Conservation (phyloP, 2,329 filamentous ascomycete genomes). For the Onygenales sp. region DNA sequence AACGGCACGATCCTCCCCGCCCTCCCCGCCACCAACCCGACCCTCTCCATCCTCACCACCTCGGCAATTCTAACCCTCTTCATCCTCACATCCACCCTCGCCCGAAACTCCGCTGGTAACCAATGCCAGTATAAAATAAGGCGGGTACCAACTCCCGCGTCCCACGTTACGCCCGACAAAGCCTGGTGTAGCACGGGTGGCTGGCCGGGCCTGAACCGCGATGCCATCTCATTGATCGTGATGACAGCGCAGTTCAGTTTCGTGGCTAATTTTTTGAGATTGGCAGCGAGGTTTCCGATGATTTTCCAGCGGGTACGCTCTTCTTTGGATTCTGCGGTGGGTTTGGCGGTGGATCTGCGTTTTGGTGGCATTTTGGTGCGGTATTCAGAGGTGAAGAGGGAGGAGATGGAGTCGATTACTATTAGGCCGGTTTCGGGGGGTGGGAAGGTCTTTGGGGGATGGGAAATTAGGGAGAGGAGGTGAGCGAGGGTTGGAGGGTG, state of each 20-base stretch:
- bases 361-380: constrained; percentile 41
- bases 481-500: constrained; percentile 50
- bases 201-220: constrained; percentile 62
- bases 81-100: constrained; percentile 20
- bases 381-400: constrained; percentile 66
- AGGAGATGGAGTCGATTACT: constrained; percentile 69
- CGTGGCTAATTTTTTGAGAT: constrained; percentile 62
- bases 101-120: constrained; percentile 34
- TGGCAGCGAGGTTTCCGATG: constrained; percentile 53
- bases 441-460: constrained; percentile 55
- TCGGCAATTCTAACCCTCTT: constrained; percentile 51
- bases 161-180: constrained; percentile 69
- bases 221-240: constrained; percentile 69
- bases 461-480: constrained; percentile 61
- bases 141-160: constrained; percentile 62
- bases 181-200: constrained; percentile 62
- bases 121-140: constrained; percentile 74
- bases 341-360: constrained; percentile 18
- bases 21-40: constrained; percentile 20
- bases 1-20: constrained; percentile 30
- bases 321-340: constrained; percentile 1
- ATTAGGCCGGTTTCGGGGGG: constrained; percentile 56
- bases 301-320: constrained; percentile 42
- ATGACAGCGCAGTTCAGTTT: constrained; percentile 64
- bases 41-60: constrained; percentile 56